These are phyloP conservation scores for Phytophthora cajani DNA, from an alignment of 352 stramenopile species.

Conservation along the genomic window DNA sequence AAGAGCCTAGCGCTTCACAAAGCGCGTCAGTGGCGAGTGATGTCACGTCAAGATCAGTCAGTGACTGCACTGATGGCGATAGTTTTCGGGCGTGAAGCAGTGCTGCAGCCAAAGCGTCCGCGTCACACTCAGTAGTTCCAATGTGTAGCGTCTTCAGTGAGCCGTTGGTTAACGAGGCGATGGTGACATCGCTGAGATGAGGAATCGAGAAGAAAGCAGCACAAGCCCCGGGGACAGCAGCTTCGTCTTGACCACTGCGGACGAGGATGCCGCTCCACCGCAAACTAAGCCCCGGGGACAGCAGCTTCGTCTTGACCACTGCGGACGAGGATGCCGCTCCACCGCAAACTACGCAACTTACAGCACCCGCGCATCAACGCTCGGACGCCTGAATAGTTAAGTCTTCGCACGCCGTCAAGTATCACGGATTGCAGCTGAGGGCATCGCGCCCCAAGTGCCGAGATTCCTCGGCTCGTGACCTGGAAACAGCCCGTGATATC, in stretches of 20 bases:
- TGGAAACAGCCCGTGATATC: constrained; percentile 76
- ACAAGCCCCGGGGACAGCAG: constrained; percentile 15
- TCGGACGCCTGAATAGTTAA: constrained; percentile 40
- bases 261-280: constrained; percentile 72
- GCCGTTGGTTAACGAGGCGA: constrained; percentile 30
- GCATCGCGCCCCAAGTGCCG: constrained; percentile 46
- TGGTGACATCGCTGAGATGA: constrained; percentile 38
- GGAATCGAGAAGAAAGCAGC: constrained; percentile 77
- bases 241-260: constrained; percentile 33
- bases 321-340: constrained; percentile 70
- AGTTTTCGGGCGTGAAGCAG: constrained; percentile 22
- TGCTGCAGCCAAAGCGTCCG: constrained; percentile 44
- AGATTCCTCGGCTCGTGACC: constrained; percentile 59
- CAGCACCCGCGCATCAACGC: constrained; percentile 45
- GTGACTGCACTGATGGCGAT: constrained; percentile 3
- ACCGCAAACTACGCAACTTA: constrained; percentile 49
- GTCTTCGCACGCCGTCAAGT: constrained; percentile 65
- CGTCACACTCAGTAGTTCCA: constrained; percentile 64
- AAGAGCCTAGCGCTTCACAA: constrained; percentile 48
- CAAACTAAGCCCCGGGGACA: constrained; percentile 36
- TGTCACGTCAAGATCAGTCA: constrained; percentile 66
- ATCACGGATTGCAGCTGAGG: constrained; percentile 47
- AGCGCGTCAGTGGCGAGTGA: constrained; percentile 71
- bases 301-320: constrained; percentile 26
- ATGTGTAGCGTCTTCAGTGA: constrained; percentile 58